phyloP scores from a whole-genome alignment of 23 red algal species.

The Gracilaria domingensis region DNA sequence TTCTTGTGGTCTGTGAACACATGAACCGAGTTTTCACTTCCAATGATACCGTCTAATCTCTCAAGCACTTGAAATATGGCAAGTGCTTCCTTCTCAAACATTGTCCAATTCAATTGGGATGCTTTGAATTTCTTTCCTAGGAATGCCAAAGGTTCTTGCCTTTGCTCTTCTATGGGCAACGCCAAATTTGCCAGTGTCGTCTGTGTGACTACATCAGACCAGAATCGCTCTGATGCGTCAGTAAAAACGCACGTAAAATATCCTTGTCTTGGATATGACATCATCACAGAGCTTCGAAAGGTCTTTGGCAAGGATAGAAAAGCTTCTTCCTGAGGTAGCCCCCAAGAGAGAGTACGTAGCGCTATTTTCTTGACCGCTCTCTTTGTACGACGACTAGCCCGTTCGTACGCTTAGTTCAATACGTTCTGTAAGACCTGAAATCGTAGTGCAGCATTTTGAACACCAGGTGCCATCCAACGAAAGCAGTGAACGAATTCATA shows the following conservation, averaged over 20 bases:
- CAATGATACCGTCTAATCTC: conserved; percentile 14
- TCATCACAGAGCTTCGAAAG: not conserved
- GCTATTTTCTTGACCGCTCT: not conserved
- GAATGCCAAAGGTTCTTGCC: conserved; percentile 14
- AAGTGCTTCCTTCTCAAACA: conserved; percentile 45
- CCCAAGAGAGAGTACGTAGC: not conserved
- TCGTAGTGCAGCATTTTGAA: conserved; percentile 5
- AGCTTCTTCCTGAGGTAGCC: not conserved
- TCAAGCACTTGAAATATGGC: conserved; percentile 3
- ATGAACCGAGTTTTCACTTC: not conserved
- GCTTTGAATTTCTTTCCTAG: not conserved
- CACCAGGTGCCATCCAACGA: conserved; percentile 33
- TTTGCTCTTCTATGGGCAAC: not conserved
- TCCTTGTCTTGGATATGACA: not conserved
- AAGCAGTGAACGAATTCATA: conserved; percentile 28
- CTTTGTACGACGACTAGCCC: not conserved
- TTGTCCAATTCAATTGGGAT: not conserved
- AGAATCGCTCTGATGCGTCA: conserved; percentile 10
- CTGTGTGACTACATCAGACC: conserved; percentile 25
- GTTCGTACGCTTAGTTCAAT: conserved; percentile 11
- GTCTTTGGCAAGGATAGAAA: conserved; percentile 31
- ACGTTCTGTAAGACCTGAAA: not conserved
- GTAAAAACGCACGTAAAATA: conserved; percentile 13
- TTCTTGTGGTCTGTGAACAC: conserved; percentile 41
- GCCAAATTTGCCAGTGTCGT: not conserved